A percentile compares a stretch with the other conserved stretches of the same genome.
phyloP scores from a whole-genome alignment of 306 rosid species.

The Echinosophora koreensis region DNA sequence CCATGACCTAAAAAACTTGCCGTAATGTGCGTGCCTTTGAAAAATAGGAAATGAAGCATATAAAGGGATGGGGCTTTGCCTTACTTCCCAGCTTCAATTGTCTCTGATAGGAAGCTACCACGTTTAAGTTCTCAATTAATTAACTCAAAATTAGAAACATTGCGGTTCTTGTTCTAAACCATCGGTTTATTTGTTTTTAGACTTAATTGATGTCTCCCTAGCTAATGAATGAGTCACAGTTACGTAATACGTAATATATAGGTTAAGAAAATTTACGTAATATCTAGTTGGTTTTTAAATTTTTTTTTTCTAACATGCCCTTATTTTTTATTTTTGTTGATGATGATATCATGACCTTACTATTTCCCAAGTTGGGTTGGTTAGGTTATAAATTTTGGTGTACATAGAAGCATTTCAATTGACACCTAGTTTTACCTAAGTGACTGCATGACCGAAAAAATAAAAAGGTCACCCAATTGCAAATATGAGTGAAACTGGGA shows the following conservation, averaged over 20 bases:
- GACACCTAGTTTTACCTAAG: neutral
- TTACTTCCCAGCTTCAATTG: conserved; percentile 31
- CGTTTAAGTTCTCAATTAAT: neutral
- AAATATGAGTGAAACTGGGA: no score
- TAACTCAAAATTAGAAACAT: neutral
- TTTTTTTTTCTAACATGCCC: neutral
- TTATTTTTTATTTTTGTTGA: neutral
- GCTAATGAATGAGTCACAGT: neutral
- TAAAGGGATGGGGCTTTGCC: conserved; percentile 43
- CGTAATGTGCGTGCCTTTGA: conserved; percentile 43
- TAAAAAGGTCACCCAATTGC: no score
- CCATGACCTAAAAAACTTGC: conserved; percentile 39
- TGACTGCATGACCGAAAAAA: no score
- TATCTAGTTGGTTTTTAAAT: neutral
- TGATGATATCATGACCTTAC: no score
- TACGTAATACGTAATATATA: no score
- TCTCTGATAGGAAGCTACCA: conserved; percentile 1
- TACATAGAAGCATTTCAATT: neutral
- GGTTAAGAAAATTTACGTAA: no score
- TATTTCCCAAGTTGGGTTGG: conserved; percentile 25
- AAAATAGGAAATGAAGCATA: conserved; percentile 1
- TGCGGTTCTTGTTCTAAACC: neutral
- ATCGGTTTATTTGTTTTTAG: neutral
- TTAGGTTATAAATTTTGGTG: conserved; percentile 27
- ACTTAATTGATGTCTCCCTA: neutral